Base-by-base conservation (phyloP, 257 asterid species). In the Solanum etuberosum region DNA sequence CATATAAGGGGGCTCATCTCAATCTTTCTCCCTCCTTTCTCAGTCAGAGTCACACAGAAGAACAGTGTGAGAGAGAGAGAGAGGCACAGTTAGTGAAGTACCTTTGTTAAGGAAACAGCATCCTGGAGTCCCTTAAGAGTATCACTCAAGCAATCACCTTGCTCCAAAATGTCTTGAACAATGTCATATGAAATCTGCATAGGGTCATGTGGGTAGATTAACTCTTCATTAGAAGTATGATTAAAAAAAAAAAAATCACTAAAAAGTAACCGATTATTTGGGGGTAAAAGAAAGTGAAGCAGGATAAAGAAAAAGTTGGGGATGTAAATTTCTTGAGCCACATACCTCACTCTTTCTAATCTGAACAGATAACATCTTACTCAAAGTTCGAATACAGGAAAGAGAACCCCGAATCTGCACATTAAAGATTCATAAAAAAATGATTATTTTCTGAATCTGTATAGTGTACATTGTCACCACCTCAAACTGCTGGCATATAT, bases 81-180 rank as follows among this genome's bases (percentile, higher is more conserved):
- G 86, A 59, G 86, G 86, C 4, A 43, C 61, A 63, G 67, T 40
- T 42, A 61, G 74, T 48, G 37, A 31, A 85, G n/a, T 73, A 97
- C 98, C 99, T 97, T 97, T 81, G 99, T 97, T 92, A 95, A 83
- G 93, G 92, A 89, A 88, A 95, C 97, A 38, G 94, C 98, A 91
- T 95, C 98, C 93, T 97, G 99, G 72, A 97, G 94, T 93, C 93
- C 96, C 91, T 93, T 97, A 89, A 97, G 94, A 88, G 94, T 93
- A 88, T 90, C 96, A 90, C 90, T 92, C 90, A 97, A 92, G 77
- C 90, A 94, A 90, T 94, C 96, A 35, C 98, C 97, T 93, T 95
- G 99, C 88, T 91, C 94, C 87, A 92, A 80, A 88, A 97, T 97
- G 91, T 93, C 99, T 90, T 95, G 94, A 67, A 93, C 94, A 74